Percentiles rank a stretch among this genome's conserved stretches.
Conservation (phyloP, 768 basidiomycete species). For the Lentinula detonsa region DNA sequence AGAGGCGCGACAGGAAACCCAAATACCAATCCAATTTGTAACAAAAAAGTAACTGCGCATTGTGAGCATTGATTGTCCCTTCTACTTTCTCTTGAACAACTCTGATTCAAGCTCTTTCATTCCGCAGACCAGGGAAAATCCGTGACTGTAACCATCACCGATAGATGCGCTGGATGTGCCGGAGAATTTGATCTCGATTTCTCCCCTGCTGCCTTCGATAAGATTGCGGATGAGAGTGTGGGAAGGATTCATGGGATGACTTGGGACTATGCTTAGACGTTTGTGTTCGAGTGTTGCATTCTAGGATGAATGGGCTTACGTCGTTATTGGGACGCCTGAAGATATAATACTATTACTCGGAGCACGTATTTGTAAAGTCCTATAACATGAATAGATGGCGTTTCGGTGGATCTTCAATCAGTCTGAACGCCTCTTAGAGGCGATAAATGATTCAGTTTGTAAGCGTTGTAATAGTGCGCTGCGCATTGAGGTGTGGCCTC, state of each 20-base stretch:
- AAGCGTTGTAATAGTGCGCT: no score
- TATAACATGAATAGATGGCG: no score
- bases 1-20: neutral
- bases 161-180: slow-evolving; percentile 8
- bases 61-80: neutral
- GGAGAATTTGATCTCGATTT: slow-evolving; percentile 7
- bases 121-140: slow-evolving; percentile 9
- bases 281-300: neutral
- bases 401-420: no score
- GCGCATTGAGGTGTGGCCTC: no score
- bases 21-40: slow-evolving; percentile 9
- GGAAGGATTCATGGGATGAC: neutral
- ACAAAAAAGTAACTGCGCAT: neutral
- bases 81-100: neutral
- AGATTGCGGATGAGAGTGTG: slow-evolving; percentile 3
- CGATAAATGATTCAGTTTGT: no score
- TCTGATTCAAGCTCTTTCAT: neutral
- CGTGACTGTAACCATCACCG: slow-evolving; percentile 8
- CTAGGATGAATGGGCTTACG: neutral
- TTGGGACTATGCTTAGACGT: neutral
- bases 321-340: neutral
- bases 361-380: no score
- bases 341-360: no score
- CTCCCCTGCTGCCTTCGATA: slow-evolving; percentile 1
- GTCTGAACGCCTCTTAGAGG: no score